Evolutionary conservation across 805 yeast species (phyloP).

Genomic region (Cyberlindnera saturnus): DNA sequence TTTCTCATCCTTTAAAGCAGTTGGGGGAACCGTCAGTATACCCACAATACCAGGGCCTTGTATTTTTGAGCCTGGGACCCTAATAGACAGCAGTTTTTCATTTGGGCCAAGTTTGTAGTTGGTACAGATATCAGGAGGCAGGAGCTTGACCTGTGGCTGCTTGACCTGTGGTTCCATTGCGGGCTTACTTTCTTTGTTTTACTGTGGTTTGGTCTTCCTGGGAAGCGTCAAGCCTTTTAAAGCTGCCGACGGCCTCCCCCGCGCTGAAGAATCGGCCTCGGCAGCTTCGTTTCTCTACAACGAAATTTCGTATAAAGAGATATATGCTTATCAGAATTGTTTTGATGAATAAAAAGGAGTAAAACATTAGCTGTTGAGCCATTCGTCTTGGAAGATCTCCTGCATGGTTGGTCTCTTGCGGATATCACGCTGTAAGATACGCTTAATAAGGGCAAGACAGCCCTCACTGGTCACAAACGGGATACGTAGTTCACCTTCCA

Average conservation of each 20-base stretch:
- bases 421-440: constrained; percentile 64
- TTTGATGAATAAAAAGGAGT: too few species aligned
- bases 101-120: constrained; percentile 18
- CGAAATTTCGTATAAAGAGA: too few species aligned
- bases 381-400: constrained; percentile 61
- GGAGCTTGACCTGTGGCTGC: constrained; percentile 8
- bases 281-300: too few species aligned
- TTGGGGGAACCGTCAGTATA: constrained; percentile 29
- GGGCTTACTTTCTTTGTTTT: too few species aligned
- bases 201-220: too few species aligned
- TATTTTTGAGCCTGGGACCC: constrained; percentile 17
- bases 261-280: too few species aligned
- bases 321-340: too few species aligned
- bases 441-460: constrained; percentile 54
- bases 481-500: constrained; percentile 79
- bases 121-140: constrained; percentile 16
- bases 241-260: too few species aligned
- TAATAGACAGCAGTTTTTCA: constrained; percentile 23
- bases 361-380: constrained; percentile 38
- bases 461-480: constrained; percentile 57
- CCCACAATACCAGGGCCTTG: constrained; percentile 29
- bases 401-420: constrained; percentile 66
- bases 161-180: constrained; percentile 8
- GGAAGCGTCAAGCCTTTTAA: too few species aligned
- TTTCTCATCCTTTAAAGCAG: constrained; percentile 17